A percentile compares a stretch with the other conserved stretches of the same genome.
Conservation (phyloP, 169 alveolate genomes). For the Plasmodium relictum region DNA sequence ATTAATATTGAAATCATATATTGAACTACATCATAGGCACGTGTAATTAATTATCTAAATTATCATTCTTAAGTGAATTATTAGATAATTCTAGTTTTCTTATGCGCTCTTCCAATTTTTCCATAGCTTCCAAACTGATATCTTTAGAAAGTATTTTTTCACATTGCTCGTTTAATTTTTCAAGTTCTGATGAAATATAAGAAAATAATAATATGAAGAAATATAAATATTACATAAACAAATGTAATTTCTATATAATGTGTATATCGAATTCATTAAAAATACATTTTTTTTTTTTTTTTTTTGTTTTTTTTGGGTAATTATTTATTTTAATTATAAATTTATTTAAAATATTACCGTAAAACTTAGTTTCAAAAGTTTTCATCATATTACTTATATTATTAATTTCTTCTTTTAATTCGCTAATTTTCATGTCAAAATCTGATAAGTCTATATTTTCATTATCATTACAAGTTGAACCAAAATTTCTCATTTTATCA, state of each 20-base stretch:
- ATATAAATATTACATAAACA: not conserved
- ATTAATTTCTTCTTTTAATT: constrained; percentile 48
- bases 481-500: constrained; percentile 18
- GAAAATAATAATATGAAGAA: not conserved
- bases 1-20: no score
- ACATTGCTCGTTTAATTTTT: constrained; percentile 66
- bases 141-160: constrained; percentile 67
- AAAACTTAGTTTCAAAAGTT: constrained; percentile 57
- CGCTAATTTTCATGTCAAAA: constrained; percentile 53
- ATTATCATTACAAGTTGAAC: constrained; percentile 19
- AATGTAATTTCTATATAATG: not conserved
- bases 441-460: constrained; percentile 24
- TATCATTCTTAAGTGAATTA: constrained; percentile 36
- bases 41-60: not conserved
- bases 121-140: constrained; percentile 42
- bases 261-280: not conserved
- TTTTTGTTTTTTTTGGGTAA: not conserved
- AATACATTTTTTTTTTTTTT: not conserved
- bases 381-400: constrained; percentile 63
- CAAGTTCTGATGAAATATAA: constrained; percentile 29
- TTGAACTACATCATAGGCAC: no score
- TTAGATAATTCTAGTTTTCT: constrained; percentile 60
- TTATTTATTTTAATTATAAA: not conserved
- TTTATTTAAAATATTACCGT: constrained; percentile 18
- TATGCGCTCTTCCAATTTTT: constrained; percentile 57